Evolutionary conservation across 2,329 filamentous ascomycete species (phyloP), one percentile per base, ranked within the genome.

Genomic region (Fusarium mundagurra): DNA sequence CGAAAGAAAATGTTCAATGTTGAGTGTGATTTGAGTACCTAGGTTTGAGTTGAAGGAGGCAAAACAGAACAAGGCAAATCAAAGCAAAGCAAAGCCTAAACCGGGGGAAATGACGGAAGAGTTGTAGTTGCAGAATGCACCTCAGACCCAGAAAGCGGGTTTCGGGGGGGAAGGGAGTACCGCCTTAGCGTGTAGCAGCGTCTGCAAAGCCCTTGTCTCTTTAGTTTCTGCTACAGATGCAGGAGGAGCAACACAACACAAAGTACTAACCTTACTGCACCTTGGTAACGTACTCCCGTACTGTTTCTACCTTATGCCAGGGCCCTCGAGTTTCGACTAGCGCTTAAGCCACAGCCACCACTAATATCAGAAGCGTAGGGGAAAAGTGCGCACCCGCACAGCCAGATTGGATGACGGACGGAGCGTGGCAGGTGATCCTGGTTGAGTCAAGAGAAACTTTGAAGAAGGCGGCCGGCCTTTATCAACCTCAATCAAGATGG

Each of bases 141-240:
- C 31, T 59, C 41, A 59, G 63, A 70, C 75, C 75, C 64, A 68
- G 68, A 74, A 77, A 66, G 71, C 75, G 73, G 75, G 71, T 71
- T 76, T 66, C 48, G 72, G 74, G 60, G 62, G 61, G 53, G 64
- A n/a, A 47, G 58, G 65, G 66, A 54, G 44, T 57, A 38, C 27
- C 43, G 31, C 33, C n/a, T 36, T 61, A 72, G 73, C 73, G 68
- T 75, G 73, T 69, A 63, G 58, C 73, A 71, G 62, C 58, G 64
- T 61, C 58, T 71, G 55, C 60, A 61, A 54, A 54, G 47, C 62
- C 72, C 73, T 57, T 65, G 67, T 65, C 69, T 67, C 7, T 36
- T 41, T 41, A n/a, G 51, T 55, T 51, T 45, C 24, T 36, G 41
- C 31, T 48, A 33, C 55, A 59, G 41, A 33, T 51, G 51, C 48